Percentiles rank a stretch among this genome's conserved stretches.
Evolutionary conservation across 805 yeast species (phyloP).

Genomic region (Suhomyces prunicola): DNA sequence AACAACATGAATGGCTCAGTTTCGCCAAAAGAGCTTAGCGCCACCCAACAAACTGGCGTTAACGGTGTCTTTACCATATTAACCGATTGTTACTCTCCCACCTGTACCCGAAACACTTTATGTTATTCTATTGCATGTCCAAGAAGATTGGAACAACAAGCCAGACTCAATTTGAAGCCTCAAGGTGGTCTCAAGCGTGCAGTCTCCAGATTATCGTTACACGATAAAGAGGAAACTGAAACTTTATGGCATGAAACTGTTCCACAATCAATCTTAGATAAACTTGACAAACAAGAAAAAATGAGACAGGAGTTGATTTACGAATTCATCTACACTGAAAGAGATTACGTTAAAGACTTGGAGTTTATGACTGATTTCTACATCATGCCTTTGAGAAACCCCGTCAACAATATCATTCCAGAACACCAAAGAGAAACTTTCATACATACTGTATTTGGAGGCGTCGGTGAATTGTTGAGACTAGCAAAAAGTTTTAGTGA

Average conservation of each 20-base stretch:
- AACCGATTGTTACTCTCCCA: slow-evolving; percentile 95
- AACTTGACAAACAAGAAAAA: slow-evolving; percentile 77
- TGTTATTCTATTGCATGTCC: slow-evolving; percentile 98
- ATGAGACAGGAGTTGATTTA: slow-evolving; percentile 94
- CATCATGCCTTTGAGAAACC: slow-evolving; percentile 84
- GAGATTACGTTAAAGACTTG: slow-evolving; percentile 91
- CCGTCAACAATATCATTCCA: slow-evolving; percentile 72
- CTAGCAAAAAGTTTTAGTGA: slow-evolving; percentile 85
- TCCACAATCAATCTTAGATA: slow-evolving; percentile 70
- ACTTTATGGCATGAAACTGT: slow-evolving; percentile 94
- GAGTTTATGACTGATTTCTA: slow-evolving; percentile 92
- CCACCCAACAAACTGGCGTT: slow-evolving; percentile 41
- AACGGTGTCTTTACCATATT: slow-evolving; percentile 91
- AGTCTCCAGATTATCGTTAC: slow-evolving; percentile 63
- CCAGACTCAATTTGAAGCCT: slow-evolving; percentile 82
- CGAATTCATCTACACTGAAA: slow-evolving; percentile 89
- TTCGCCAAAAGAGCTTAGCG: slow-evolving; percentile 2
- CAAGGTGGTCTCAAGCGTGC: slow-evolving; percentile 81
- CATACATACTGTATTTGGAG: slow-evolving; percentile 86
- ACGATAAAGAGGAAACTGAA: slow-evolving; percentile 69
- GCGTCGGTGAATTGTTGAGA: slow-evolving; percentile 80
- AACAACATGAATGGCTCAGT: slow-evolving; percentile 9
- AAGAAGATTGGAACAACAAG: slow-evolving; percentile 91
- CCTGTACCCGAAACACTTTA: slow-evolving; percentile 82
- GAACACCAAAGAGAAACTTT: slow-evolving; percentile 87